A percentile compares a stretch with the other conserved stretches of the same genome.
phyloP scores from a whole-genome alignment of 2,329 filamentous ascomycete species.

The Hymenoscyphus fructigenus region DNA sequence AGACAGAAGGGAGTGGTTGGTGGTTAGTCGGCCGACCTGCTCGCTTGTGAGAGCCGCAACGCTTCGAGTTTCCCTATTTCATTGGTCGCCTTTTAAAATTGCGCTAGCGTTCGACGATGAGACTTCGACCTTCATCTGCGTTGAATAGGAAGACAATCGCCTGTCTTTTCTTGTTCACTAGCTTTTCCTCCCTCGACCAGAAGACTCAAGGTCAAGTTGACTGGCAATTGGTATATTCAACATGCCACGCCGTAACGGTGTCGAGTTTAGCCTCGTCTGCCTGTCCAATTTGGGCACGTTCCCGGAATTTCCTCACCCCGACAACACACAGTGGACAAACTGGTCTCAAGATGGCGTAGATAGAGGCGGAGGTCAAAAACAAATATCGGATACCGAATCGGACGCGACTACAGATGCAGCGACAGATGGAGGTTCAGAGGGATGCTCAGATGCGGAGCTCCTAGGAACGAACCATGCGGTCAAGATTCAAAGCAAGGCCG shows the following conservation, averaged over 20 bases:
- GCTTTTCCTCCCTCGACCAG: background rate
- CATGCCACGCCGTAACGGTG: slow-evolving; percentile 34
- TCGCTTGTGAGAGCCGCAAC: background rate
- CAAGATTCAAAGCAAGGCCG: slow-evolving; percentile 23
- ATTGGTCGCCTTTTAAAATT: background rate
- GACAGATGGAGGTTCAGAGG: background rate
- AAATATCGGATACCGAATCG: background rate
- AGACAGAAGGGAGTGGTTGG: too few species aligned
- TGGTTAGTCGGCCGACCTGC: background rate
- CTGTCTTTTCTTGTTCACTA: background rate
- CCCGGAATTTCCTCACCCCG: slow-evolving; percentile 56
- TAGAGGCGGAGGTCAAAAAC: background rate
- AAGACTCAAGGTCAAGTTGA: background rate
- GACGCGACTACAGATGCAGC: background rate
- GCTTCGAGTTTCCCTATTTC: background rate
- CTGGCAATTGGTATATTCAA: slow-evolving; percentile 4
- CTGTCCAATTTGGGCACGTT: slow-evolving; percentile 38
- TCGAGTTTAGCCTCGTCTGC: slow-evolving; percentile 32
- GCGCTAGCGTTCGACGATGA: background rate
- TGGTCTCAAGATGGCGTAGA: background rate
- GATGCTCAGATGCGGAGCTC: background rate
- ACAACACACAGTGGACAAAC: slow-evolving; percentile 46
- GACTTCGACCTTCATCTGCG: background rate
- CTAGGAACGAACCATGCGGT: background rate
- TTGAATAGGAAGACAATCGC: background rate